A percentile compares a stretch with the other conserved stretches of the same genome.
These are phyloP conservation scores for Lathyrus aphaca DNA, from an alignment of 306 rosid genomes.

Conservation along the genomic window DNA sequence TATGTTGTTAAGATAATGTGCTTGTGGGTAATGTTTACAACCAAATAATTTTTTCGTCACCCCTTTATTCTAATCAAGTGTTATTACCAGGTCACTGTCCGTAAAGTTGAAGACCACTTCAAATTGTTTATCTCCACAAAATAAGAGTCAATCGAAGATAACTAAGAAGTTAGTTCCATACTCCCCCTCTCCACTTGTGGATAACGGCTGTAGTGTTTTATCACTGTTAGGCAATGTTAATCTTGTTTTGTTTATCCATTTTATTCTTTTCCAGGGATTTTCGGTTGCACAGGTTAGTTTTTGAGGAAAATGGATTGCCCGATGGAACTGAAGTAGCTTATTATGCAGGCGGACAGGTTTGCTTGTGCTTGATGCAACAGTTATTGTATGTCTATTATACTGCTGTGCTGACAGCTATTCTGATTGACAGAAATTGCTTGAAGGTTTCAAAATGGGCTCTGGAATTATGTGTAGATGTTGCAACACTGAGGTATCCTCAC, in stretches of 20 bases:
- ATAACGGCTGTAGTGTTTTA: slow-evolving; percentile 25
- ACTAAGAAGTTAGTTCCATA: slow-evolving; percentile 67
- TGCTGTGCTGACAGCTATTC: slow-evolving; percentile 27
- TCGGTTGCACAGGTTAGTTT: slow-evolving; percentile 91
- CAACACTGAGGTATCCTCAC: slow-evolving; percentile 64
- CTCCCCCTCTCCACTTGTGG: slow-evolving; percentile 19
- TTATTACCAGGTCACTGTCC: slow-evolving; percentile 55
- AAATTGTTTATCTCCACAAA: slow-evolving; percentile 50
- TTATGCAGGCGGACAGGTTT: slow-evolving; percentile 95
- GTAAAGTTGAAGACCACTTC: slow-evolving; percentile 54
- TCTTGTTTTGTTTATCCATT: slow-evolving; percentile 28
- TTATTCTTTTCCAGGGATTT: slow-evolving; percentile 66
- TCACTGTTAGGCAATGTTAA: slow-evolving; percentile 31
- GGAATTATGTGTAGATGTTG: slow-evolving; percentile 94
- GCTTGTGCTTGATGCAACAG: slow-evolving; percentile 18
- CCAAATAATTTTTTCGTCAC: not conserved
- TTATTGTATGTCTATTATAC: slow-evolving; percentile 33
- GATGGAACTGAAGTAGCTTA: slow-evolving; percentile 98
- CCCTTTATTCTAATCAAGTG: slow-evolving; percentile 31
- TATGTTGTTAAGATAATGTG: slow-evolving; percentile 36
- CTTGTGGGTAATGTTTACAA: slow-evolving; percentile 31
- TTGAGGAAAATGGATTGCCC: slow-evolving; percentile 88
- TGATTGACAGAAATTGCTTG: slow-evolving; percentile 80
- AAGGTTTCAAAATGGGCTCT: slow-evolving; percentile 84
- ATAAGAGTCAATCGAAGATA: slow-evolving; percentile 75